A percentile compares a stretch with the other conserved stretches of the same genome.
phyloP scores from a whole-genome alignment of 257 asterid species.

The Solanum appendiculatum region DNA sequence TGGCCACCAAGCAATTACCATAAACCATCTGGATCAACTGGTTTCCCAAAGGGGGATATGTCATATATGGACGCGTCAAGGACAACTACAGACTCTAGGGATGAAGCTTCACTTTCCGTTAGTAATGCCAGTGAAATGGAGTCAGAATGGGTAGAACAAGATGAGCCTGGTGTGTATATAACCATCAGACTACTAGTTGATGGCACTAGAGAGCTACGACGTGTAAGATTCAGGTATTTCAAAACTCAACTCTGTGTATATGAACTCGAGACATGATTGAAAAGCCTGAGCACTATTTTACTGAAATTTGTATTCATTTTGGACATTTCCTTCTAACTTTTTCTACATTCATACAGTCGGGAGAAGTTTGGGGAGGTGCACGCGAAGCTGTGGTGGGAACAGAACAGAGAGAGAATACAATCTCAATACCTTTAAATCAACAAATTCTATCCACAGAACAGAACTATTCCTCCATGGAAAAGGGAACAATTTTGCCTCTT shows the following conservation, averaged over 20 bases:
- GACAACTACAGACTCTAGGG: slow-evolving; percentile 73
- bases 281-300: not conserved
- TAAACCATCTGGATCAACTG: slow-evolving; percentile 43
- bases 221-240: slow-evolving; percentile 88
- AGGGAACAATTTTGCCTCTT: not conserved
- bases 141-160: slow-evolving; percentile 93
- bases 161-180: slow-evolving; percentile 84
- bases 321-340: not conserved
- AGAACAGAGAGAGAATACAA: slow-evolving; percentile 91
- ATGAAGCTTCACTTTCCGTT: slow-evolving; percentile 77
- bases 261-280: not conserved
- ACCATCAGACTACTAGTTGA: slow-evolving; percentile 84
- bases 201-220: slow-evolving; percentile 89
- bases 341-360: slow-evolving; percentile 36
- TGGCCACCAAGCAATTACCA: slow-evolving; percentile 44
- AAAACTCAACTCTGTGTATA: not conserved
- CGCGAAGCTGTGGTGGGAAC: slow-evolving; percentile 96
- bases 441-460: not conserved
- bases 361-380: slow-evolving; percentile 82
- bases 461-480: not conserved
- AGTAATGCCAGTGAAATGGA: slow-evolving; percentile 93
- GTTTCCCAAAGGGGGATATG: slow-evolving; percentile 34
- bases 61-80: slow-evolving; percentile 72
- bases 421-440: slow-evolving; percentile 51
- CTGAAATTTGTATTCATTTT: not conserved